Conservation (phyloP, 345 rosid species). For the Salix suchowensis region DNA sequence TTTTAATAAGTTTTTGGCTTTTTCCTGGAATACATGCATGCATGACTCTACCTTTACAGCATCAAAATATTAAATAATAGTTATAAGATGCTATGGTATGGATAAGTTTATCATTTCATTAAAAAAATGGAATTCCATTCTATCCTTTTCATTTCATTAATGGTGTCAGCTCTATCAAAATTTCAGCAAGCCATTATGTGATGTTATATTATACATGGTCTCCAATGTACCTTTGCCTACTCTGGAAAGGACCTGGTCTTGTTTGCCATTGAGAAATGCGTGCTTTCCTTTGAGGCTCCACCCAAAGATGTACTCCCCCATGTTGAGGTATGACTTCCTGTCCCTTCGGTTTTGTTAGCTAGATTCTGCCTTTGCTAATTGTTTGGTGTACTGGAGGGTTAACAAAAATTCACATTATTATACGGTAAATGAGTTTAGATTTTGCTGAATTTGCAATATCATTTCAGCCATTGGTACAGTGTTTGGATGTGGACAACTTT, state of each 20-base stretch:
- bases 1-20: neutral
- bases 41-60: neutral
- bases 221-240: conserved; percentile 86
- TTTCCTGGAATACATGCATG: neutral
- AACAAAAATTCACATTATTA: neutral
- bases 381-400: neutral
- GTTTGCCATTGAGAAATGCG: conserved; percentile 80
- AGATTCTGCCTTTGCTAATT: conserved; percentile 9
- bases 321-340: conserved; percentile 65
- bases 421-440: neutral
- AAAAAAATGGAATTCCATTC: neutral
- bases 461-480: conserved; percentile 38
- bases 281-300: conserved; percentile 88
- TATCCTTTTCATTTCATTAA: conserved; percentile 19
- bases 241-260: conserved; percentile 86
- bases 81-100: neutral
- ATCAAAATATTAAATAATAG: neutral
- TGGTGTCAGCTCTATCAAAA: conserved; percentile 27
- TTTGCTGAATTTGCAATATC: no score
- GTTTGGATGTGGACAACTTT: conserved; percentile 93
- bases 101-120: neutral
- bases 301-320: conserved; percentile 89
- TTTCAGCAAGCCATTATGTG: conserved; percentile 24
- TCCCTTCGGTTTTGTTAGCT: conserved; percentile 5
- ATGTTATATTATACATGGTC: conserved; percentile 33